A percentile compares a stretch with the other conserved stretches of the same genome.
Conservation (phyloP, 192 early-diverging fungal species). For the Umbelopsis ramanniana region DNA sequence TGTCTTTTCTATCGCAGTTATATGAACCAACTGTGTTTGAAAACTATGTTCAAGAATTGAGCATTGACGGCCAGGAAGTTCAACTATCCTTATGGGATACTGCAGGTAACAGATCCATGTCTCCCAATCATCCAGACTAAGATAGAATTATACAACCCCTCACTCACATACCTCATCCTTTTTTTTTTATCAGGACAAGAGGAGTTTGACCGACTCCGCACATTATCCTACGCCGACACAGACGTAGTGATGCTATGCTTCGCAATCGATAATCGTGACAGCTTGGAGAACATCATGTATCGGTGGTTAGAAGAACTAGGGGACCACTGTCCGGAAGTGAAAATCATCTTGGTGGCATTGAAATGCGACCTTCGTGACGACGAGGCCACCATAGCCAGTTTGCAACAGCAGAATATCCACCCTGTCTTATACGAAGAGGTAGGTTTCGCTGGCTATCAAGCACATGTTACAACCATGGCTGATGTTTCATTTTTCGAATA, state of each 20-base stretch:
- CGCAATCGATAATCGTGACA: constrained; percentile 38
- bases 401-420: background rate
- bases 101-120: no score
- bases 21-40: constrained; percentile 53
- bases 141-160: background rate
- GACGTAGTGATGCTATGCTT: constrained; percentile 44
- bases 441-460: background rate
- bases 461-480: background rate
- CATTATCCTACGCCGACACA: constrained; percentile 36
- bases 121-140: no score
- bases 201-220: constrained; percentile 37
- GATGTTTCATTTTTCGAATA: background rate
- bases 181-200: constrained; percentile 31
- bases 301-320: constrained; percentile 32
- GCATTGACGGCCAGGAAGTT: constrained; percentile 39
- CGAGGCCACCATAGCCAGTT: background rate
- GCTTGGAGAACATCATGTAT: constrained; percentile 38
- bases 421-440: constrained; percentile 40
- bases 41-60: constrained; percentile 43
- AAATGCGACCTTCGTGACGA: constrained; percentile 41
- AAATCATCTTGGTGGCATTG: constrained; percentile 33
- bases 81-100: constrained; percentile 49
- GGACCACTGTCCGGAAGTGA: constrained; percentile 33
- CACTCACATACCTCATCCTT: background rate
- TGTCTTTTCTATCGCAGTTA: constrained; percentile 24